These are phyloP conservation scores for Salix dunnii DNA, from an alignment of 345 rosid species.

Conservation along the genomic window DNA sequence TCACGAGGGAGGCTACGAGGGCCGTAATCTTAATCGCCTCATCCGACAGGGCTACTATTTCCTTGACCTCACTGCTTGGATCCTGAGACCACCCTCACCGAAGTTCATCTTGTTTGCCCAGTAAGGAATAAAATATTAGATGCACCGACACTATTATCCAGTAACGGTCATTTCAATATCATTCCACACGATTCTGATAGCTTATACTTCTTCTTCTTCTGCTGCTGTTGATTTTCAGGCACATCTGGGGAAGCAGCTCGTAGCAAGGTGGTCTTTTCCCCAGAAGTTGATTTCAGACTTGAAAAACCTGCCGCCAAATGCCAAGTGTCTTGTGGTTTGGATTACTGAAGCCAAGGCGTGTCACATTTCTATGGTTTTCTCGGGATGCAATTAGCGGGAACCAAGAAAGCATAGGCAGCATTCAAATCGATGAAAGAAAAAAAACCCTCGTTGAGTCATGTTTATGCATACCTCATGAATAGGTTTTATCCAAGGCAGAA, in stretches of 20 bases:
- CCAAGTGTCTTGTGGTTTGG: conserved; percentile 90
- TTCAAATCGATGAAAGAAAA: not conserved
- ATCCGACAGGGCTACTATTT: conserved; percentile 74
- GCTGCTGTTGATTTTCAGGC: conserved; percentile 34
- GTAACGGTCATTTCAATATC: not conserved
- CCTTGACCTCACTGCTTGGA: conserved; percentile 93
- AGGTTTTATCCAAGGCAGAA: conserved; percentile 86
- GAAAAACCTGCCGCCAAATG: conserved; percentile 58
- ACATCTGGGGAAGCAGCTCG: conserved; percentile 89
- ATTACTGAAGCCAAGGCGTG: conserved; percentile 83
- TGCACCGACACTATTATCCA: not conserved
- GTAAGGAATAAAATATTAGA: conserved; percentile 28
- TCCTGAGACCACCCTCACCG: conserved; percentile 85
- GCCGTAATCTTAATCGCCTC: conserved; percentile 74
- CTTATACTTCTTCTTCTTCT: not conserved
- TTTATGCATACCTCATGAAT: not conserved
- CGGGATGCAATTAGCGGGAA: not conserved
- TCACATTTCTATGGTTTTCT: not conserved
- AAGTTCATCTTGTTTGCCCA: conserved; percentile 87
- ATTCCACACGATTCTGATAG: not conserved
- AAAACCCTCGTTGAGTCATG: not conserved
- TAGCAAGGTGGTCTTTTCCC: conserved; percentile 98
- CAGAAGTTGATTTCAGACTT: conserved; percentile 84
- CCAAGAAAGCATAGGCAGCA: not conserved
- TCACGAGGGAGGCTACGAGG: conserved; percentile 95